Conservation (phyloP, 1,284 basidiomycete genomes). For the Sporisorium reilianum region DNA sequence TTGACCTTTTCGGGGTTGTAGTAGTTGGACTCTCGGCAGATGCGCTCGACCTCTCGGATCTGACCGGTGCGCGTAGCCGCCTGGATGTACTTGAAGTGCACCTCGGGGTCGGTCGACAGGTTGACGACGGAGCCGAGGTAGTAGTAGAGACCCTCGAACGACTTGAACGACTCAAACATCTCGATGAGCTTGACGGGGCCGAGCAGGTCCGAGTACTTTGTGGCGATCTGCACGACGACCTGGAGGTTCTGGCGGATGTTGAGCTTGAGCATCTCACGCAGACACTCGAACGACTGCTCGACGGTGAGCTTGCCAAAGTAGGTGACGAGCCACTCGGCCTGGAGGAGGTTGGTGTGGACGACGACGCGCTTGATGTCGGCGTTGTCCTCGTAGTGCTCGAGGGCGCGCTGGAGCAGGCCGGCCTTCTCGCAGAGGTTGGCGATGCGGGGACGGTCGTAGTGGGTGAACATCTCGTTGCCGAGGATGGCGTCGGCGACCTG, state of each 20-base stretch:
- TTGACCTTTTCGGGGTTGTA: slow-evolving; percentile 99
- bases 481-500: slow-evolving; percentile 99
- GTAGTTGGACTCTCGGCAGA: slow-evolving; percentile 95
- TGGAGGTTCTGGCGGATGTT: slow-evolving; percentile 99
- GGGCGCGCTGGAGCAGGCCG: slow-evolving; percentile 90
- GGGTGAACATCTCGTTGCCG: slow-evolving; percentile 97
- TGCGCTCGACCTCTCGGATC: slow-evolving; percentile 98
- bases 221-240: slow-evolving; percentile 96
- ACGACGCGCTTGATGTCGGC: slow-evolving; percentile 98
- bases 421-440: slow-evolving; percentile 99
- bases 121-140: slow-evolving; percentile 98
- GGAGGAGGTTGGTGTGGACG: slow-evolving; percentile 89
- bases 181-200: slow-evolving; percentile 97
- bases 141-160: slow-evolving; percentile 97
- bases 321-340: slow-evolving; percentile 94
- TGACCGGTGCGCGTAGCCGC: slow-evolving; percentile 98
- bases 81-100: slow-evolving; percentile 99
- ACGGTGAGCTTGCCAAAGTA: slow-evolving; percentile 98
- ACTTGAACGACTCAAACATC: slow-evolving; percentile 99
- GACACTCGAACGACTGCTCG: slow-evolving; percentile 96
- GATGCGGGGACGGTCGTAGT: slow-evolving; percentile 96
- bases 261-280: slow-evolving; percentile 96
- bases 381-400: slow-evolving; percentile 96
- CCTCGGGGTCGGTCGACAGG: slow-evolving; percentile 93
- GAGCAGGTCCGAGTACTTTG: slow-evolving; percentile 98